phyloP scores from a whole-genome alignment of 116 monocot genomes.

The Trichopus zeylanicus region DNA sequence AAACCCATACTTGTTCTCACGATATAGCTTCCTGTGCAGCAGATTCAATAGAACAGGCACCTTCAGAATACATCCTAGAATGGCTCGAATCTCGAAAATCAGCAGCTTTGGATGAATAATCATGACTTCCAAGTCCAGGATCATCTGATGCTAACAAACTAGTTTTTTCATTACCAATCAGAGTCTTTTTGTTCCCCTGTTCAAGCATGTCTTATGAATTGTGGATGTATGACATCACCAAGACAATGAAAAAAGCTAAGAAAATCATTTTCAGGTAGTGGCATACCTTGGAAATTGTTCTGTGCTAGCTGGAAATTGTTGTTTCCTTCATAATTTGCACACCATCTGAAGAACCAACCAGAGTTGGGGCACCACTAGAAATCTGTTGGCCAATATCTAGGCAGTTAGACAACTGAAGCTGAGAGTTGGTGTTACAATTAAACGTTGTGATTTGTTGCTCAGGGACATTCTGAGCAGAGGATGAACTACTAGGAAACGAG shows the following conservation, averaged over 20 bases:
- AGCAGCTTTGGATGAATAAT: slow-evolving; percentile 1
- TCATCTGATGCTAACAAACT: neutral
- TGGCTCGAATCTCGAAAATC: slow-evolving; percentile 10
- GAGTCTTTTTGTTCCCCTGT: neutral
- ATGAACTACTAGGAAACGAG: slow-evolving; percentile 7
- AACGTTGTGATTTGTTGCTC: too few relatives aligned
- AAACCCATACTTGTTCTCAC: slow-evolving; percentile 62
- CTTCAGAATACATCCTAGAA: slow-evolving; percentile 10
- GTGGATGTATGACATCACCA: slow-evolving; percentile 3
- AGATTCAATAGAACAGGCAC: slow-evolving; percentile 42
- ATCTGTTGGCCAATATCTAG: too few relatives aligned
- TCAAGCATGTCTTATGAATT: slow-evolving; percentile 3
- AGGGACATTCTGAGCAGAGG: too few relatives aligned
- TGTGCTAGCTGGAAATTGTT: neutral
- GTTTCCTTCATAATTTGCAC: neutral
- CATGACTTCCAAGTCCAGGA: neutral
- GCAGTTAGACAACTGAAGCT: too few relatives aligned
- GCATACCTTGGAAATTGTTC: slow-evolving; percentile 1
- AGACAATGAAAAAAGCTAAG: neutral
- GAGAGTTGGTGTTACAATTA: too few relatives aligned
- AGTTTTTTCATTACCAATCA: slow-evolving; percentile 11
- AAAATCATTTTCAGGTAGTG: too few relatives aligned
- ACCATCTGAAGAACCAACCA: too few relatives aligned
- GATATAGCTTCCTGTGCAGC: slow-evolving; percentile 60
- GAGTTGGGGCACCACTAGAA: too few relatives aligned